A percentile compares a stretch with the other conserved stretches of the same genome.
Evolutionary conservation across 1,284 basidiomycete genomes (phyloP).

Genomic region (Exobasidium cylindrosporum): DNA sequence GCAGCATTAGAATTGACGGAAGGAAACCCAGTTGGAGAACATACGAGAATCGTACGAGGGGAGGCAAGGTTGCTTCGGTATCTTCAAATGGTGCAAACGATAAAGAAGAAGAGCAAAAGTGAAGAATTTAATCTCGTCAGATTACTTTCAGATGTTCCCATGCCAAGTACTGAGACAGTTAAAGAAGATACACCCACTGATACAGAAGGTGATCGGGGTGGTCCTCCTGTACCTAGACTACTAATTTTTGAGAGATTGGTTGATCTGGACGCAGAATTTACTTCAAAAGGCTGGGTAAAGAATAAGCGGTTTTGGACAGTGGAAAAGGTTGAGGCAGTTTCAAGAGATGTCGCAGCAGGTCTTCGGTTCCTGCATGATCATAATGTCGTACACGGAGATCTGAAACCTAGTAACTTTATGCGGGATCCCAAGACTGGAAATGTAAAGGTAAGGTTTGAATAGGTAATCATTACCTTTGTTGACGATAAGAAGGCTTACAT

Average conservation of each 20-base stretch:
- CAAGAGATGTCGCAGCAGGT: constrained; percentile 31
- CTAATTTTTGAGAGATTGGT: constrained; percentile 41
- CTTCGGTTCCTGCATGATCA: constrained; percentile 38
- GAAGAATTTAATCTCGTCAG: constrained; percentile 25
- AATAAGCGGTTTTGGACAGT: constrained; percentile 26
- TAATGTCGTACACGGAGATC: constrained; percentile 40
- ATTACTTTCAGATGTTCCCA: constrained; percentile 25
- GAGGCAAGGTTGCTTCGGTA: constrained; percentile 41
- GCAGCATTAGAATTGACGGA: constrained; percentile 10
- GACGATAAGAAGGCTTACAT: not conserved
- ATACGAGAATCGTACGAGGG: constrained; percentile 38
- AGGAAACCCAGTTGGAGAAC: constrained; percentile 22
- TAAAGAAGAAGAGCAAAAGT: constrained; percentile 16
- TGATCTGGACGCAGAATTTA: constrained; percentile 35
- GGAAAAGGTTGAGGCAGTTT: constrained; percentile 33
- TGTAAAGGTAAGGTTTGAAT: constrained; percentile 27
- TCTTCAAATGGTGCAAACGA: constrained; percentile 23
- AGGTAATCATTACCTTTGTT: not conserved
- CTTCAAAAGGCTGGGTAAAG: constrained; percentile 29
- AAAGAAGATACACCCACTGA: constrained; percentile 14
- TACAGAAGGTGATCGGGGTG: constrained; percentile 18
- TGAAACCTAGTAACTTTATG: constrained; percentile 48
- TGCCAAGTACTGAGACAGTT: not conserved
- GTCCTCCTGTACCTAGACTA: constrained; percentile 28
- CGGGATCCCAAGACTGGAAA: constrained; percentile 34